phyloP scores from a whole-genome alignment of 2,329 filamentous ascomycete species.

The Penicillium hesseltinei region DNA sequence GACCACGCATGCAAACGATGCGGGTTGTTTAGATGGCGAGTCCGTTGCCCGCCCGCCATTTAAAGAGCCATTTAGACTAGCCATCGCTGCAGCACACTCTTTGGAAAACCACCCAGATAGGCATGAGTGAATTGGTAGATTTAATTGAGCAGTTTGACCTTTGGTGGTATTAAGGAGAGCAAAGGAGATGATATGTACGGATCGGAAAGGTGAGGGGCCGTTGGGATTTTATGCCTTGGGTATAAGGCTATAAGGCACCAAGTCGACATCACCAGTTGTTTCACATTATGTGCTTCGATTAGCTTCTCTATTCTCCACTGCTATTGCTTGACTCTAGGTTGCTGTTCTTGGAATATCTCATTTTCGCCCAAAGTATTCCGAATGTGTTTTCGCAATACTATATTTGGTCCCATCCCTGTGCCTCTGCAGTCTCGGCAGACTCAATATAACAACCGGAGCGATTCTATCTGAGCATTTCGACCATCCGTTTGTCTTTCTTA shows the following conservation, averaged over 20 bases:
- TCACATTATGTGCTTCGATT: background rate
- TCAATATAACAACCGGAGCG: background rate
- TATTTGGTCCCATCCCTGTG: background rate
- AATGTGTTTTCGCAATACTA: background rate
- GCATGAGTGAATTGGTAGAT: background rate
- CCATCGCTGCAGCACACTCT: background rate
- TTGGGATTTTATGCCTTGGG: background rate
- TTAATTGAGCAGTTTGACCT: background rate
- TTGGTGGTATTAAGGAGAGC: background rate
- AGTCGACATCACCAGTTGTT: background rate
- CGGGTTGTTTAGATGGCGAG: slow-evolving; percentile 6
- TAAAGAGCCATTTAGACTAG: background rate
- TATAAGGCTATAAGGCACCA: background rate
- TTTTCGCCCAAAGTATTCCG: background rate
- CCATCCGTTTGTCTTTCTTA: background rate
- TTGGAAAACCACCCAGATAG: background rate
- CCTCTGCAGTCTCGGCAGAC: background rate
- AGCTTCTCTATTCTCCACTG: background rate
- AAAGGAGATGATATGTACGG: background rate
- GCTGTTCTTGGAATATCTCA: background rate
- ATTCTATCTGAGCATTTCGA: background rate
- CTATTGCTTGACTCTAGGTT: background rate
- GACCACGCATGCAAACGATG: slow-evolving; percentile 32
- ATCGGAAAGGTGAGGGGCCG: background rate
- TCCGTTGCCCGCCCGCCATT: slow-evolving; percentile 20